phyloP scores from a whole-genome alignment of 768 basidiomycete species.

The Paxillus ammoniavirescens region DNA sequence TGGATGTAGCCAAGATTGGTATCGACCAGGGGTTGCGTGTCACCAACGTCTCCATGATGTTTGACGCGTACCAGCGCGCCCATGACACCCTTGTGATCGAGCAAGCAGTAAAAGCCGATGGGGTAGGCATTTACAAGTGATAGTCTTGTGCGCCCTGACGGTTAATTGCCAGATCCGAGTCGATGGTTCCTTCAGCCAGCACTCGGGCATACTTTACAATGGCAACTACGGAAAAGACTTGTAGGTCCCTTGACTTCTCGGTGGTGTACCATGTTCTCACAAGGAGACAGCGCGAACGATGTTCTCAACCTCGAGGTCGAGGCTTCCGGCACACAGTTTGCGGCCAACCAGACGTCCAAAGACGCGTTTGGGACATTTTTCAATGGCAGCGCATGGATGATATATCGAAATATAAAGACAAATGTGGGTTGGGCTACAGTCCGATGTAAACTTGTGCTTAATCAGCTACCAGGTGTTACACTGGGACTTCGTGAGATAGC shows the following conservation, averaged over 20 bases:
- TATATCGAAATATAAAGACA: slow-evolving; percentile 56
- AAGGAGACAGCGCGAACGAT: slow-evolving; percentile 50
- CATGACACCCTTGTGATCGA: slow-evolving; percentile 54
- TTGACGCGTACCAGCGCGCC: slow-evolving; percentile 48
- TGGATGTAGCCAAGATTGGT: slow-evolving; percentile 64
- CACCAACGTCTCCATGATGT: slow-evolving; percentile 43
- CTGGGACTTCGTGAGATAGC: slow-evolving; percentile 65
- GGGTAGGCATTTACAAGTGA: slow-evolving; percentile 39
- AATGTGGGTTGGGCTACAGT: slow-evolving; percentile 27
- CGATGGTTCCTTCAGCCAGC: slow-evolving; percentile 39
- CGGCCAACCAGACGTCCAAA: slow-evolving; percentile 41
- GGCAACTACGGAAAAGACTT: slow-evolving; percentile 66
- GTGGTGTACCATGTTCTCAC: background rate
- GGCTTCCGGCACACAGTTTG: slow-evolving; percentile 58
- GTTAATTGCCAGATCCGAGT: slow-evolving; percentile 5
- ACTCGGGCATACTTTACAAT: slow-evolving; percentile 64
- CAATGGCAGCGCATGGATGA: slow-evolving; percentile 68
- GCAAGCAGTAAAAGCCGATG: slow-evolving; percentile 51
- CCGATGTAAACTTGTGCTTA: background rate
- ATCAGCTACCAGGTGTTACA: slow-evolving; percentile 36
- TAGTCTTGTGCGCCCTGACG: background rate
- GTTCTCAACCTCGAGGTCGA: slow-evolving; percentile 60
- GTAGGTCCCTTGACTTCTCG: slow-evolving; percentile 23
- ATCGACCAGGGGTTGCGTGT: slow-evolving; percentile 46
- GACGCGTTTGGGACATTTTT: slow-evolving; percentile 55